Base-by-base conservation (phyloP, 2,329 filamentous ascomycete genomes). In the Apiospora arundinis region DNA sequence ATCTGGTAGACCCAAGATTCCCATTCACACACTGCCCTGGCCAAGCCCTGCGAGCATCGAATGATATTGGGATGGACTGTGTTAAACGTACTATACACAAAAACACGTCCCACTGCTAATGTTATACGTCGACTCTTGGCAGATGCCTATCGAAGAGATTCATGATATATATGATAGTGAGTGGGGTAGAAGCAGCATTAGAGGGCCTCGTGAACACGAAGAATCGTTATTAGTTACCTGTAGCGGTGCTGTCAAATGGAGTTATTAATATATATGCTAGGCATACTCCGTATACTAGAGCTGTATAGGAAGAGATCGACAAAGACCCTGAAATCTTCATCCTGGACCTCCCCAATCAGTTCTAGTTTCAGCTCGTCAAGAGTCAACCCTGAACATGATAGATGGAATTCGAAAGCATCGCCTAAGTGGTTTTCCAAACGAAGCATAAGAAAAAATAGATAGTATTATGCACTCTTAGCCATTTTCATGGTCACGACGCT, bases 401-500 rank as follows among this genome's bases (percentile, higher is more conserved):
- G 25, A 25, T 21, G 28, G 25, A 25, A 12, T 16, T 6, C 25
- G 8, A 32, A 16, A 32, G 4, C 25, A 32, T 18, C 12, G 49
- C 25, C 49, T 14, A 12, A 8, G 18, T 28, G 28, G 40, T 40
- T 8, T 7, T 40, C 49, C 25, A 14, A 28, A 4, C 25, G 14
- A 28, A 4, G 16, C n/a, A n/a, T n/a, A n/a, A n/a, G n/a, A n/a
- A n/a, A n/a, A n/a, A n/a, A n/a, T n/a, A n/a, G n/a, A n/a, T n/a
- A n/a, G n/a, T n/a, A n/a, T n/a, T n/a, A 60, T 4, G 52, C 52
- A 5, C 49, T 25, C 5, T 32, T 21, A 8, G 72, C 71, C 68
- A 75, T 46, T 70, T 74, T 75, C 14, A 75, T 44, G 5, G 74
- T 75, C n/a, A 75, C 74, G 0, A 75, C 74, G 21, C 73, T 71